A percentile compares a stretch with the other conserved stretches of the same genome.
phyloP scores from a whole-genome alignment of 331 rosid species.

The Saraca asoca region DNA sequence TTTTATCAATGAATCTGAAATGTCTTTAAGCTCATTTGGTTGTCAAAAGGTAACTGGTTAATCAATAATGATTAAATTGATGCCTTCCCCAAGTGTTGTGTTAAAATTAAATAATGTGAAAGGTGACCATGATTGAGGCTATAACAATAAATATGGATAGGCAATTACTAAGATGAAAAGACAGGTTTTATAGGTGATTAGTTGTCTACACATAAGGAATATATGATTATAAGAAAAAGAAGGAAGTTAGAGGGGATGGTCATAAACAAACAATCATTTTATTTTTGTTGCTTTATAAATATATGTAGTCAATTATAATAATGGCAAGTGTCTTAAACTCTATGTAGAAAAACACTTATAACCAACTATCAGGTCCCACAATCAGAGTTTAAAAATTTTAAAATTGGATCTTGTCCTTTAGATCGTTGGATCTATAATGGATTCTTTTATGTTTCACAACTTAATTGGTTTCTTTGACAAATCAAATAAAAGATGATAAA shows the following conservation, averaged over 20 bases:
- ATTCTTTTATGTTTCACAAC: too few species aligned
- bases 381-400: too few species aligned
- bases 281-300: too few species aligned
- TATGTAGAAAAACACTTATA: too few species aligned
- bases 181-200: background rate
- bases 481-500: too few species aligned
- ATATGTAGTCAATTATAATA: too few species aligned
- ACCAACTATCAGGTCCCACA: too few species aligned
- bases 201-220: constrained; percentile 21
- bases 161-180: background rate
- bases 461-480: too few species aligned
- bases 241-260: too few species aligned
- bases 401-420: background rate
- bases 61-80: background rate
- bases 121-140: background rate
- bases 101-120: background rate
- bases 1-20: constrained; percentile 8
- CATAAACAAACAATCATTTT: too few species aligned
- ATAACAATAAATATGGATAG: background rate
- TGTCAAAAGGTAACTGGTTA: background rate
- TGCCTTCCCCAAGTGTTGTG: background rate
- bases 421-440: too few species aligned
- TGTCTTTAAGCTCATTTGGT: constrained; percentile 14
- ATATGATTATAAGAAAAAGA: background rate
- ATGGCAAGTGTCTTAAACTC: too few species aligned